Evolutionary conservation across 148 eudicot species (phyloP).

Genomic region (Amaranthus hypochondriacus): DNA sequence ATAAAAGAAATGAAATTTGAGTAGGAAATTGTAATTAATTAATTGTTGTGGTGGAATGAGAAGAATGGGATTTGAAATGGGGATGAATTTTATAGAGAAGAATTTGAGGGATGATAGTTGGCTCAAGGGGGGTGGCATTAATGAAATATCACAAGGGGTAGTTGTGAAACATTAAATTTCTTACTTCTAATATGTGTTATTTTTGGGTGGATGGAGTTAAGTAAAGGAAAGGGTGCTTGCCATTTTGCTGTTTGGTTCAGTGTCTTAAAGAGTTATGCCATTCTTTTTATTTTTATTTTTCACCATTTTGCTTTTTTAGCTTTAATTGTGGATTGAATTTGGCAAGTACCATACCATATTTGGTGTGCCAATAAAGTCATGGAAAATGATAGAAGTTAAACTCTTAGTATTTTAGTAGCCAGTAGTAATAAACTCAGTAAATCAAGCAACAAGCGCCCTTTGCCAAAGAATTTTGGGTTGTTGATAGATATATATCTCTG

Average conservation of each 20-base stretch:
- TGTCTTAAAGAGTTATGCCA: no score
- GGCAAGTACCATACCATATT: no score
- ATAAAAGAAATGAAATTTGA: not conserved
- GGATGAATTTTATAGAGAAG: slow-evolving; percentile 26
- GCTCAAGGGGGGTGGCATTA: slow-evolving; percentile 29
- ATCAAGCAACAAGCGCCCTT: no score
- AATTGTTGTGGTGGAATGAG: not conserved
- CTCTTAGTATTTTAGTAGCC: no score
- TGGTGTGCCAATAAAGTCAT: no score
- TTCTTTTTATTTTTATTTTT: no score
- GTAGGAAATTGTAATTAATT: not conserved
- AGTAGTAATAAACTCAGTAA: no score
- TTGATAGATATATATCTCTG: no score
- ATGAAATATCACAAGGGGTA: slow-evolving; percentile 24
- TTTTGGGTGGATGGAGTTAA: slow-evolving; percentile 25
- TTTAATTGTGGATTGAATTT: no score
- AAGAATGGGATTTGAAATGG: not conserved
- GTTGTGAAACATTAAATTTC: slow-evolving; percentile 25
- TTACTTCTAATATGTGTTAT: not conserved
- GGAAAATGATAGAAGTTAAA: no score
- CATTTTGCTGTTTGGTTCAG: slow-evolving; percentile 14
- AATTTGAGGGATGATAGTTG: slow-evolving; percentile 14
- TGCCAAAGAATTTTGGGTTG: no score
- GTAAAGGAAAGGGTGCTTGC: slow-evolving; percentile 1
- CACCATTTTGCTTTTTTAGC: no score